These are phyloP conservation scores for Aureobasidium lini DNA, from an alignment of 2,329 filamentous ascomycete genomes.

Conservation along the genomic window DNA sequence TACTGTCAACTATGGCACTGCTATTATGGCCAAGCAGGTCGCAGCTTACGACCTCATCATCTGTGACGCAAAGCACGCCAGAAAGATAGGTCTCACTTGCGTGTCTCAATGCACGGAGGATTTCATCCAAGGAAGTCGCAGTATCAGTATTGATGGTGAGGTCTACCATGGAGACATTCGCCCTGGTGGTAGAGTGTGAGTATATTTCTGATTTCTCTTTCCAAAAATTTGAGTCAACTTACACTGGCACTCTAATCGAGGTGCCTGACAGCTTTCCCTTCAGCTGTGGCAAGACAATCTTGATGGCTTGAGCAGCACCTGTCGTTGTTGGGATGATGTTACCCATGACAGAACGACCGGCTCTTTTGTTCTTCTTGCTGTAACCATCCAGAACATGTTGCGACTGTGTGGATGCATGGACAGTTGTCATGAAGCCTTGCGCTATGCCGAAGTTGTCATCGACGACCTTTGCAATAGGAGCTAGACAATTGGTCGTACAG, in stretches of 20 bases:
- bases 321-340: neutral
- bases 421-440: neutral
- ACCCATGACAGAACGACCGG: neutral
- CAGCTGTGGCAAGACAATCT: neutral
- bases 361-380: neutral
- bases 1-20: neutral
- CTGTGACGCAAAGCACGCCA: neutral
- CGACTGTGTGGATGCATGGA: neutral
- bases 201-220: too few species aligned
- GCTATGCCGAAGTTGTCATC: neutral
- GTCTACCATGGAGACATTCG: neutral
- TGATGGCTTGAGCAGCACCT: neutral
- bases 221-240: neutral
- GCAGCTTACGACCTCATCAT: neutral
- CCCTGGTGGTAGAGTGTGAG: neutral
- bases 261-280: neutral
- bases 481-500: neutral
- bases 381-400: neutral
- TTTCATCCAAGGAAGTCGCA: neutral
- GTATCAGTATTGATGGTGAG: neutral
- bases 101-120: neutral
- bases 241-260: neutral
- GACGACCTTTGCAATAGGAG: neutral
- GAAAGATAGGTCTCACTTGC: neutral
- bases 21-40: neutral